These are phyloP conservation scores for Taphrina deformans DNA, from an alignment of 1,139 yeast genomes.

Conservation along the genomic window DNA sequence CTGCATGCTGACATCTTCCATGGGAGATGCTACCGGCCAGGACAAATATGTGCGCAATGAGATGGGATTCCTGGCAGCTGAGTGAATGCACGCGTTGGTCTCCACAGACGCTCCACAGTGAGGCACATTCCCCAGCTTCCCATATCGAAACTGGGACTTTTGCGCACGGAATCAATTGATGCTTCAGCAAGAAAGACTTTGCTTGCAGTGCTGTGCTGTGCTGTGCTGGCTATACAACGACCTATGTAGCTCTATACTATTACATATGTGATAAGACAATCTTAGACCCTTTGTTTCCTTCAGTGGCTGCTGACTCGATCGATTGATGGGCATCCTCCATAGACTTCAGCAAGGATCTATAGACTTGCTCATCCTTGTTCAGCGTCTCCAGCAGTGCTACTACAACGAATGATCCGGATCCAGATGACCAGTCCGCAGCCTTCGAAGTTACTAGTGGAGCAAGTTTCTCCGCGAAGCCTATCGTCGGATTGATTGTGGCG, in stretches of 20 bases:
- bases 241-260: too few species aligned
- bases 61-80: too few species aligned
- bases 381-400: constrained; percentile 52
- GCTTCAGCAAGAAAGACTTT: not conserved
- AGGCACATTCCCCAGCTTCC: too few species aligned
- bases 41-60: not conserved
- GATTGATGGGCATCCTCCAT: not conserved
- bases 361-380: constrained; percentile 47
- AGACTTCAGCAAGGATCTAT: not conserved
- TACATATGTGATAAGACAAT: constrained; percentile 2
- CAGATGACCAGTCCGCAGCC: constrained; percentile 68
- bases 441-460: constrained; percentile 52
- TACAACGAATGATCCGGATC: constrained; percentile 76
- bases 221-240: not conserved
- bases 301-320: constrained; percentile 18
- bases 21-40: not conserved
- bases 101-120: too few species aligned
- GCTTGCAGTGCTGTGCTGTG: too few species aligned
- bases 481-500: constrained; percentile 55
- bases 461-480: constrained; percentile 62
- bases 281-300: constrained; percentile 23
- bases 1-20: not conserved
- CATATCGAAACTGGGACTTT: too few species aligned
- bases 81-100: too few species aligned
- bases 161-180: too few species aligned